Percentiles rank a stretch among this genome's conserved stretches.
phyloP scores from a whole-genome alignment of 2,329 filamentous ascomycete genomes.

The Penicillium sp. region DNA sequence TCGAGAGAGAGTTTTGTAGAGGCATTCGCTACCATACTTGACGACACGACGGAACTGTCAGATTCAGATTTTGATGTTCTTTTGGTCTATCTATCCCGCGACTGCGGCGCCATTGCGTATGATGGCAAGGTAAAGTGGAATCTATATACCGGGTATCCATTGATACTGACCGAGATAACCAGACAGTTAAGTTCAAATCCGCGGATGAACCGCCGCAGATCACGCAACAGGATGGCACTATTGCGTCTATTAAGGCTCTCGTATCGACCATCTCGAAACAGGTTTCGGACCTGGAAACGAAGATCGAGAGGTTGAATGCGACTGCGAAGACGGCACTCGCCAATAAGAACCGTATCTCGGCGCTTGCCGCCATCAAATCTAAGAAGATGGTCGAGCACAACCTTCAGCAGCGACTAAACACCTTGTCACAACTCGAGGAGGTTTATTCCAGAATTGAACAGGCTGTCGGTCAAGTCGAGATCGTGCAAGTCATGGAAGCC shows the following conservation, averaged over 20 bases:
- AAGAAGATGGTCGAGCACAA: conserved; percentile 77
- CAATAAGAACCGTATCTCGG: conserved; percentile 67
- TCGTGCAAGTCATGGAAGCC: conserved; percentile 76
- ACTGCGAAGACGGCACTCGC: conserved; percentile 65
- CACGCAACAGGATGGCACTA: conserved; percentile 71
- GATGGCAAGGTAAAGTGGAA: conserved; percentile 41
- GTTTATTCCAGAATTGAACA: conserved; percentile 79
- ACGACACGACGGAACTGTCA: conserved; percentile 50
- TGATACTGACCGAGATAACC: conserved; percentile 21
- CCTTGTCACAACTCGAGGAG: conserved; percentile 74
- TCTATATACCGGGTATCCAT: conserved; percentile 6
- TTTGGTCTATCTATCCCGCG: conserved; percentile 64
- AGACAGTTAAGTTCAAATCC: conserved; percentile 68
- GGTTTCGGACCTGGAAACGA: conserved; percentile 58
- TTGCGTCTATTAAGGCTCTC: conserved; percentile 73
- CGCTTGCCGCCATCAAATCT: conserved; percentile 70
- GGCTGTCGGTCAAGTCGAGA: conserved; percentile 75
- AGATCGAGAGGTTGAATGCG: conserved; percentile 46
- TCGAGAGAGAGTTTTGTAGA: conserved; percentile 60
- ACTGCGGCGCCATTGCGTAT: conserved; percentile 52
- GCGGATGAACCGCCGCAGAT: conserved; percentile 52
- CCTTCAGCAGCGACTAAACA: conserved; percentile 65
- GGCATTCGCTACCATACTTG: conserved; percentile 52
- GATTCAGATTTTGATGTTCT: conserved; percentile 64
- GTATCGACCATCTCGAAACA: conserved; percentile 62